Evolutionary conservation across 2,329 filamentous ascomycete genomes (phyloP).

Genomic region (Seiridium cupressi): DNA sequence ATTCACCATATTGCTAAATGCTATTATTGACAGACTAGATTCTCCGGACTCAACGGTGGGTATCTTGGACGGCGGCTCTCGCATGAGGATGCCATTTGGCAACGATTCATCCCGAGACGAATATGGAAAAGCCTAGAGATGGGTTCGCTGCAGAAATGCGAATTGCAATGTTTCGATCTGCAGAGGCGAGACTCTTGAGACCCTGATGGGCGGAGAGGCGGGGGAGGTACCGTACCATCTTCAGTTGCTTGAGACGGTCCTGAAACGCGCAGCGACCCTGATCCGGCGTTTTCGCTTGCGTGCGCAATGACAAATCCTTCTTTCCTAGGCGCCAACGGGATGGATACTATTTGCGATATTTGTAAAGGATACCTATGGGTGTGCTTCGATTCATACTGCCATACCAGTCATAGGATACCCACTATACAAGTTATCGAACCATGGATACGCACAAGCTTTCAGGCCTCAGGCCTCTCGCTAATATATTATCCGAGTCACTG

Average conservation of each 20-base stretch:
- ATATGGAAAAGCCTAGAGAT: background rate
- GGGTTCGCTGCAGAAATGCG: background rate
- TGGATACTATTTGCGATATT: no score
- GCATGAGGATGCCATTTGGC: background rate
- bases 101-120: background rate
- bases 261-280: background rate
- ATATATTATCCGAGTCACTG: no score
- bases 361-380: no score
- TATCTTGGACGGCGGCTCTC: background rate
- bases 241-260: slow-evolving; percentile 6
- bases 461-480: no score
- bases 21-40: background rate
- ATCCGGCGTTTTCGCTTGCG: background rate
- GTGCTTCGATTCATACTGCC: no score
- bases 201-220: background rate
- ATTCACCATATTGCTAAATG: background rate
- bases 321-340: no score
- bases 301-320: slow-evolving; percentile 1
- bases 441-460: no score
- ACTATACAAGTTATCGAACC: no score
- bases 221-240: background rate
- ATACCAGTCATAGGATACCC: no score
- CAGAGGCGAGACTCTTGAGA: background rate
- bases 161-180: background rate
- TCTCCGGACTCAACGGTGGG: no score